Conservation (phyloP, 2,329 filamentous ascomycete genomes). For the Zasmidium angulare region DNA sequence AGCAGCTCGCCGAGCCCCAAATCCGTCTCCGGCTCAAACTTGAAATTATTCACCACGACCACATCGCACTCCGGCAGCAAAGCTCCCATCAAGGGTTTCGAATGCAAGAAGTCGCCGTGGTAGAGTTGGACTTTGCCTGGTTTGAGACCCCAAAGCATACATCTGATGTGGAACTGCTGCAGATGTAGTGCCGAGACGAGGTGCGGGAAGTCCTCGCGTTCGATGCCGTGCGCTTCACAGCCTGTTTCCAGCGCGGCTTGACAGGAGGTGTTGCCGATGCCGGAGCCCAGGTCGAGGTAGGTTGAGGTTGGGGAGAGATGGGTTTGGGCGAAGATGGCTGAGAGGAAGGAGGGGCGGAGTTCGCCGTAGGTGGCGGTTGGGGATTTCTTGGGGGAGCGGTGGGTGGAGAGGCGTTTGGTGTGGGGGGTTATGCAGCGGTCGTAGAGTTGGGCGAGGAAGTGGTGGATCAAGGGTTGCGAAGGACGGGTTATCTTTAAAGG, state of each 20-base stretch:
- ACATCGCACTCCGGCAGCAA: constrained; percentile 82
- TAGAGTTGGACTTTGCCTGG: constrained; percentile 76
- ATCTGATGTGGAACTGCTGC: constrained; percentile 75
- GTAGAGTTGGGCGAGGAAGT: constrained; percentile 76
- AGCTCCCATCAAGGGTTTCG: constrained; percentile 61
- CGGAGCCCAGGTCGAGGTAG: constrained; percentile 90
- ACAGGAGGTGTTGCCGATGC: constrained; percentile 91
- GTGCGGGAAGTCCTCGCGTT: constrained; percentile 87
- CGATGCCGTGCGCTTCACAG: constrained; percentile 89
- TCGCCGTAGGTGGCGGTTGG: constrained; percentile 90
- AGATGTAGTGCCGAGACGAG: constrained; percentile 75
- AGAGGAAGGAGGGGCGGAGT: constrained; percentile 77
- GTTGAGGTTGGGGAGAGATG: constrained; percentile 69
- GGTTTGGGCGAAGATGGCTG: constrained; percentile 73
- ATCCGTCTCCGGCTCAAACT: constrained; percentile 83
- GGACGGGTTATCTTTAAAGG: neutral
- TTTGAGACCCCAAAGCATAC: constrained; percentile 82
- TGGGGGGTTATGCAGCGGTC: constrained; percentile 80
- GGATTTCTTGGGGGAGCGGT: constrained; percentile 77
- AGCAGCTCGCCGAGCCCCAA: constrained; percentile 80
- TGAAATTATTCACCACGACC: constrained; percentile 95
- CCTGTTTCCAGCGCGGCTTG: constrained; percentile 90
- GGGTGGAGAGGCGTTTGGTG: constrained; percentile 73
- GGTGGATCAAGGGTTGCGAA: constrained; percentile 16
- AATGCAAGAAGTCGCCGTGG: constrained; percentile 77